Evolutionary conservation across 176 grass and related monocot genomes (phyloP).

Genomic region (Avena atlantica): DNA sequence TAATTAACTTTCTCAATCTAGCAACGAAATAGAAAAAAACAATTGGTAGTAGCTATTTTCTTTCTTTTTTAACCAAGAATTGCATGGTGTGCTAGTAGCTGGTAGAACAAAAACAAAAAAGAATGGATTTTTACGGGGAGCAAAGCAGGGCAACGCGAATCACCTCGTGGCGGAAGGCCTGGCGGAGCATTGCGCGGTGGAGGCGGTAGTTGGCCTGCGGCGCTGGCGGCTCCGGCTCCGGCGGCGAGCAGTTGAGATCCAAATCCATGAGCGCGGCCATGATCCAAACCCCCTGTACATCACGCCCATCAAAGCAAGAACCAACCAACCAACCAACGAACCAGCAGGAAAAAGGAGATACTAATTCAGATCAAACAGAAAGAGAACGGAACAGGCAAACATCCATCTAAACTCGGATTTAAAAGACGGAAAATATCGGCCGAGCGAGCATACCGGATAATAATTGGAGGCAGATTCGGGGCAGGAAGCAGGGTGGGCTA

Average conservation of each 20-base stretch:
- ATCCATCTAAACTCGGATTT: background rate
- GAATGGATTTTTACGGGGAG: background rate
- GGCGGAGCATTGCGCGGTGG: conserved; percentile 53
- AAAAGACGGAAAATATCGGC: background rate
- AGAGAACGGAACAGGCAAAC: background rate
- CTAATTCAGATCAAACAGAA: conserved; percentile 31
- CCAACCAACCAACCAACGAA: too few relatives aligned
- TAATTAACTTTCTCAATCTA: background rate
- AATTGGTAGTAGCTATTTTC: too few relatives aligned
- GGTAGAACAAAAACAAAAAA: background rate
- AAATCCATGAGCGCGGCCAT: conserved; percentile 54
- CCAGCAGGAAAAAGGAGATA: background rate
- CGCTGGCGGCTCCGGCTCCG: conserved; percentile 29
- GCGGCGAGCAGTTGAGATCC: conserved; percentile 53
- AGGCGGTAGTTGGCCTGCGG: conserved; percentile 40
- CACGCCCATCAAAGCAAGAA: background rate
- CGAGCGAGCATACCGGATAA: background rate
- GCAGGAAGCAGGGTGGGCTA: background rate
- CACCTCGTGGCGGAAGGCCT: conserved; percentile 56
- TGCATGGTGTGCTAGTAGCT: background rate
- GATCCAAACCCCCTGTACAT: background rate
- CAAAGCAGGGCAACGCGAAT: background rate
- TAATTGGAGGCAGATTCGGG: conserved; percentile 1
- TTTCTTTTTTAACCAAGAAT: too few relatives aligned
- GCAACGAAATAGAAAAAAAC: background rate